Evolutionary conservation across 805 yeast genomes (phyloP).

Genomic region (Diddensiella transvaalensis): DNA sequence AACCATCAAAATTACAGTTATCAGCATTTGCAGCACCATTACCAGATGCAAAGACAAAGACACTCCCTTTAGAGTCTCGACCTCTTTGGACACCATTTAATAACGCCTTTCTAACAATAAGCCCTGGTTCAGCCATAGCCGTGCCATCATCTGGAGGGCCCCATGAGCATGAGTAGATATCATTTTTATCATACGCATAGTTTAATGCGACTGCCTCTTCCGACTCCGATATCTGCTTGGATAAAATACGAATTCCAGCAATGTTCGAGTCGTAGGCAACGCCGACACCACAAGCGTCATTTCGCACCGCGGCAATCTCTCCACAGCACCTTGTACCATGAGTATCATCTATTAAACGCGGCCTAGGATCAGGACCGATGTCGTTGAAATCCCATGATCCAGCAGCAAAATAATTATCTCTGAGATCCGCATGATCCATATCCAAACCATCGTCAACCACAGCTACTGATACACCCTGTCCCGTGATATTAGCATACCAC

Average conservation of each 20-base stretch:
- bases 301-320: constrained; percentile 82
- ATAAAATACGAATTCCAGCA: constrained; percentile 83
- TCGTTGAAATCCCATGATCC: constrained; percentile 96
- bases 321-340: constrained; percentile 99
- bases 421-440: constrained; percentile 69
- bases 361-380: constrained; percentile 70
- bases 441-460: constrained; percentile 94
- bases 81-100: constrained; percentile 83
- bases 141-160: constrained; percentile 94
- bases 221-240: constrained; percentile 73
- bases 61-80: constrained; percentile 71
- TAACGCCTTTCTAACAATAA: constrained; percentile 74
- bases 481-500: constrained; percentile 81
- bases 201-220: constrained; percentile 90
- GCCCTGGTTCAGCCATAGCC: constrained; percentile 81
- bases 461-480: constrained; percentile 78
- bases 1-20: constrained; percentile 95
- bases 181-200: constrained; percentile 76
- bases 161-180: constrained; percentile 97
- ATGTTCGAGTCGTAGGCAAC: constrained; percentile 88
- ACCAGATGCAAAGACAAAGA: constrained; percentile 94
- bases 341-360: constrained; percentile 73
- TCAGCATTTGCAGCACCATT: constrained; percentile 84
- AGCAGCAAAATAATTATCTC: constrained; percentile 51
- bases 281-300: constrained; percentile 91